A percentile compares a stretch with the other conserved stretches of the same genome.
phyloP scores from a whole-genome alignment of 2,329 filamentous ascomycete species.

The Fusarium subtropicale region DNA sequence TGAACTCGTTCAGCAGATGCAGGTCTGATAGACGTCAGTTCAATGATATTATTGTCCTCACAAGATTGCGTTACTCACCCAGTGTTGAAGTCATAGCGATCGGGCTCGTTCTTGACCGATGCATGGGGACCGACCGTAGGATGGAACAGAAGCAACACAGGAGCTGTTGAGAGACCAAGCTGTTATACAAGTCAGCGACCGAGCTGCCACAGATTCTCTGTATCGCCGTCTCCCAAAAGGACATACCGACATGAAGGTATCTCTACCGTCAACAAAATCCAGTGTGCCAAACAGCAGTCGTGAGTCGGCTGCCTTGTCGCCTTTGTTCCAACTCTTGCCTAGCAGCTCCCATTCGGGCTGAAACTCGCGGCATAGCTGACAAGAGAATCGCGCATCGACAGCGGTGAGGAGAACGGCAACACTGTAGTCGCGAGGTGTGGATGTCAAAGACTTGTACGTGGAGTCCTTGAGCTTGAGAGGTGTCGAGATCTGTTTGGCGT shows the following conservation, averaged over 20 bases:
- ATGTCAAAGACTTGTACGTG: conserved; percentile 80
- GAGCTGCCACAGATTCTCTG: background rate
- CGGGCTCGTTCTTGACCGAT: conserved; percentile 72
- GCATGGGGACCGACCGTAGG: conserved; percentile 87
- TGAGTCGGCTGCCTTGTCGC: conserved; percentile 79
- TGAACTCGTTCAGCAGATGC: conserved; percentile 82
- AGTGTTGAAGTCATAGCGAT: conserved; percentile 85
- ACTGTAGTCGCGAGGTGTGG: conserved; percentile 84
- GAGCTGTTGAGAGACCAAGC: conserved; percentile 94
- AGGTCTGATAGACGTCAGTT: conserved; percentile 61
- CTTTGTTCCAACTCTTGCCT: conserved; percentile 86
- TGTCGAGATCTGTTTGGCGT: conserved; percentile 71
- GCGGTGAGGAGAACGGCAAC: conserved; percentile 88
- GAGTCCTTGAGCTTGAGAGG: conserved; percentile 83
- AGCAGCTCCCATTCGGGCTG: conserved; percentile 94
- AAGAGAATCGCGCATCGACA: conserved; percentile 83
- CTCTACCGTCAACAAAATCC: conserved; percentile 87
- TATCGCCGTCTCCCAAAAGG: background rate
- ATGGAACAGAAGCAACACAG: conserved; percentile 87
- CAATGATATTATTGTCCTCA: background rate
- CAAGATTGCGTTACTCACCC: conserved; percentile 66
- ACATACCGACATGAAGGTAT: conserved; percentile 84
- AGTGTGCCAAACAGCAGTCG: conserved; percentile 83
- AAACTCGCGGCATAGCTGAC: conserved; percentile 88
- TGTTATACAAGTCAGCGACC: conserved; percentile 53